Evolutionary conservation across 2,329 filamentous ascomycete genomes (phyloP), one percentile per base, ranked within the genome.

Genomic region (Ustulina deusta): DNA sequence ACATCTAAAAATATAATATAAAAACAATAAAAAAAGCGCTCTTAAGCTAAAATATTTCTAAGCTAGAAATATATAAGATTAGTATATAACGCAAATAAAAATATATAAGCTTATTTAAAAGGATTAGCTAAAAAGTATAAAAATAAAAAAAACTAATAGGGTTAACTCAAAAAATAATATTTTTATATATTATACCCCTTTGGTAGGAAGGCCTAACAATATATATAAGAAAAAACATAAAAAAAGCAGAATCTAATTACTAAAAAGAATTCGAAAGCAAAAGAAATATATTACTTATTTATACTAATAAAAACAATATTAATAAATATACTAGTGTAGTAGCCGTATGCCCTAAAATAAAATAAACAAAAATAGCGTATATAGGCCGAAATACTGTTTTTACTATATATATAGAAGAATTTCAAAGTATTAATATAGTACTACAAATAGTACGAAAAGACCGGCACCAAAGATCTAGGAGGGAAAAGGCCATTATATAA

Each of bases 61-160:
- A 57, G 20, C 25, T 42, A 36, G 25, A 58, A 44, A 58, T 15
- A 22, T 13, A 58, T 32, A 58, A 58, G 13, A 13, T 27, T 27
- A 48, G 22, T n/a, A 58, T 29, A 58, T n/a, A 44, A 58, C 6
- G 15, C 17, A 58, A 58, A 44, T 10, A 44, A 25, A 58, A 58
- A 58, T 58, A 58, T 46, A 58, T 22, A 46, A 58, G 25, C 42
- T 25, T 32, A 40, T 32, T 58, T 27, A 29, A 58, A 58, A 58
- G 6, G 32, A 58, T 58, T 46, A 29, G 34, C 34, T 32, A 44
- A 58, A 38, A 38, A 56, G 29, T 58, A 58, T 40, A 44, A 58
- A 58, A 29, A 58, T 29, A 46, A 40, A 44, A 22, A 58, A 40
- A 58, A 58, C 51, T 32, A 36, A 55, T 32, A 20, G 22, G 25